These are phyloP conservation scores for Bacidia gigantensis DNA, from an alignment of 495 filamentous ascomycete species.

Conservation along the genomic window DNA sequence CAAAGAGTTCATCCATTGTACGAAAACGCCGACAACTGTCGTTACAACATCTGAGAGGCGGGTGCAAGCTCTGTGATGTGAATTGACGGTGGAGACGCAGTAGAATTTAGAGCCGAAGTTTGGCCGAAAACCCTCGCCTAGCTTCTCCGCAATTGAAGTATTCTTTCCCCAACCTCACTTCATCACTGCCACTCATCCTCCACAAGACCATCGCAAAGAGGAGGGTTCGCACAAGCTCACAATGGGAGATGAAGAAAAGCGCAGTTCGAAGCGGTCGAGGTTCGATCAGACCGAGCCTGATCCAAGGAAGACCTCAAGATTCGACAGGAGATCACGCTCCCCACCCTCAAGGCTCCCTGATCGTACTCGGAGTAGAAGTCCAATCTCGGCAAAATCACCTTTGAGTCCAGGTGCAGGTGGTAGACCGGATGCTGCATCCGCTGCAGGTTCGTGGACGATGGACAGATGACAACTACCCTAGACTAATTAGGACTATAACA, in stretches of 20 bases:
- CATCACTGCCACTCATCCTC: conserved; percentile 15
- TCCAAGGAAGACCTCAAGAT: conserved; percentile 54
- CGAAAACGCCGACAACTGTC: not conserved
- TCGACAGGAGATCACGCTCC: conserved; percentile 78
- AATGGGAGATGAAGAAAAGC: conserved; percentile 73
- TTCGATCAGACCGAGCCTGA: conserved; percentile 83
- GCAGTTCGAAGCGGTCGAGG: conserved; percentile 66
- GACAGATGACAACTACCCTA: conserved; percentile 8
- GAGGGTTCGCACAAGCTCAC: not conserved
- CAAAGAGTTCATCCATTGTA: conserved; percentile 68
- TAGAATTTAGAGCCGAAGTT: conserved; percentile 1
- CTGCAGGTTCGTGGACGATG: conserved; percentile 74
- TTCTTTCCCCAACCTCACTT: not conserved
- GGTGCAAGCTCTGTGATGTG: not conserved
- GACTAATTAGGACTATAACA: conserved; percentile 25
- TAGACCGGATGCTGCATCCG: conserved; percentile 63
- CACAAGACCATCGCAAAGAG: not conserved
- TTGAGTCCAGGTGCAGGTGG: conserved; percentile 35
- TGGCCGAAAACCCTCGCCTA: conserved; percentile 1
- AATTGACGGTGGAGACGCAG: not conserved
- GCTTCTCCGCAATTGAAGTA: conserved; percentile 5
- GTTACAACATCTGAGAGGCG: not conserved
- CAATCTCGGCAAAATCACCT: conserved; percentile 40
- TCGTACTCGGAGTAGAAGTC: conserved; percentile 64
- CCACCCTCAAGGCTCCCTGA: conserved; percentile 51